Conservation (phyloP, 495 filamentous ascomycete species). For the Thermothielavioides terrestris region DNA sequence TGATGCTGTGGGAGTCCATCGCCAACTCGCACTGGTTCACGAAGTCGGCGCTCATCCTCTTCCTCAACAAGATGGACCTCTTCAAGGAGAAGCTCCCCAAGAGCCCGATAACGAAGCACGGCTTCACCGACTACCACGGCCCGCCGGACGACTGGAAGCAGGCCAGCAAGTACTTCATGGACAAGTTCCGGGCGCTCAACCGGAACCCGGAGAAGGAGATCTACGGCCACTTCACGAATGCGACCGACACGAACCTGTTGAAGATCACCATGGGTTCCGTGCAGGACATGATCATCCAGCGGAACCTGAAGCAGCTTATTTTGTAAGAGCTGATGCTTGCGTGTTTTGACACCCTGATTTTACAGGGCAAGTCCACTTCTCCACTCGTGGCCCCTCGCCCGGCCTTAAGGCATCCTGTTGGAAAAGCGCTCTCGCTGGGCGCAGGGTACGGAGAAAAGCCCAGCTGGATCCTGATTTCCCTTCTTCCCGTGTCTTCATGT, state of each 20-base stretch:
- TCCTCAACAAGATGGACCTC: constrained; percentile 98
- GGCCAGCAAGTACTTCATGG: constrained; percentile 77
- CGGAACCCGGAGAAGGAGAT: constrained; percentile 79
- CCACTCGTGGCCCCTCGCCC: too few species aligned
- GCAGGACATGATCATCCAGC: constrained; percentile 98
- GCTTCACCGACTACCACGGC: constrained; percentile 80
- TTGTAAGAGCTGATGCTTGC: constrained; percentile 50
- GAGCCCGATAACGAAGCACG: constrained; percentile 75
- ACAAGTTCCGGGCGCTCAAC: constrained; percentile 82
- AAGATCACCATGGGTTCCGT: constrained; percentile 97
- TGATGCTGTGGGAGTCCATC: constrained; percentile 97
- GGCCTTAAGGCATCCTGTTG: constrained; percentile 3
- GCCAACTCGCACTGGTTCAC: constrained; percentile 98
- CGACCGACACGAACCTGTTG: constrained; percentile 88
- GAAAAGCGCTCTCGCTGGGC: neutral
- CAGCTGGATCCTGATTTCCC: neutral
- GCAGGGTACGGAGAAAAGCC: neutral
- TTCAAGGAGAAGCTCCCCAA: constrained; percentile 81
- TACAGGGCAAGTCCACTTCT: too few species aligned
- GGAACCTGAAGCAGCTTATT: constrained; percentile 89
- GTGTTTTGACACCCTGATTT: too few species aligned
- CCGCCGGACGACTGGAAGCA: constrained; percentile 44
- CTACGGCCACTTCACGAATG: constrained; percentile 90
- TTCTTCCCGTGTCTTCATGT: neutral
- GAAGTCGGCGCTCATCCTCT: constrained; percentile 90